Conservation (phyloP, 768 basidiomycete species). For the Boletus insuetus region DNA sequence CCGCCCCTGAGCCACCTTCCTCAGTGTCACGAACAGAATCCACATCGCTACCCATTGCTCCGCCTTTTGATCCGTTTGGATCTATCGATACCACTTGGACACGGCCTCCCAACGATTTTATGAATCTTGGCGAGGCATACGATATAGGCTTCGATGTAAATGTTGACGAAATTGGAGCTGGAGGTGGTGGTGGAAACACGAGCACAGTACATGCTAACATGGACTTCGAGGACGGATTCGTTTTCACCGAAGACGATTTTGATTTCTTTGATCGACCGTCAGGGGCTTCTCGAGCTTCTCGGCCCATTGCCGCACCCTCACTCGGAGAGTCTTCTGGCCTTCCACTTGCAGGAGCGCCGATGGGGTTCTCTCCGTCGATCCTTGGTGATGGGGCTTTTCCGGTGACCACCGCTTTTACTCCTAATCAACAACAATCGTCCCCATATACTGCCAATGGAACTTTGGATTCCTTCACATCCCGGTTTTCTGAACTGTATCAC, state of each 20-base stretch:
- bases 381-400: constrained; percentile 31
- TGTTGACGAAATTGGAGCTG: constrained; percentile 35
- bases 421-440: constrained; percentile 29
- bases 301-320: constrained; percentile 14
- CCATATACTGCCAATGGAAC: constrained; percentile 30
- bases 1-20: constrained; percentile 13
- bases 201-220: constrained; percentile 31
- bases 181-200: constrained; percentile 24
- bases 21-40: constrained; percentile 15
- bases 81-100: constrained; percentile 41
- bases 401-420: constrained; percentile 16
- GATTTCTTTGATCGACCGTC: constrained; percentile 76
- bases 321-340: constrained; percentile 24
- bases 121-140: constrained; percentile 36
- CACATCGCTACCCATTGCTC: constrained; percentile 18
- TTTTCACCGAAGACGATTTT: constrained; percentile 80
- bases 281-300: constrained; percentile 19
- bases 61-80: constrained; percentile 44
- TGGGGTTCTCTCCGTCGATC: constrained; percentile 34
- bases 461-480: constrained; percentile 20
- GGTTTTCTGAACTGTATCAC: constrained; percentile 20
- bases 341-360: constrained; percentile 33
- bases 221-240: constrained; percentile 60
- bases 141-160: constrained; percentile 51
- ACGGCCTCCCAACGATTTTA: constrained; percentile 34